Evolutionary conservation across 345 rosid species (phyloP).

Genomic region (Ceriops tagal): DNA sequence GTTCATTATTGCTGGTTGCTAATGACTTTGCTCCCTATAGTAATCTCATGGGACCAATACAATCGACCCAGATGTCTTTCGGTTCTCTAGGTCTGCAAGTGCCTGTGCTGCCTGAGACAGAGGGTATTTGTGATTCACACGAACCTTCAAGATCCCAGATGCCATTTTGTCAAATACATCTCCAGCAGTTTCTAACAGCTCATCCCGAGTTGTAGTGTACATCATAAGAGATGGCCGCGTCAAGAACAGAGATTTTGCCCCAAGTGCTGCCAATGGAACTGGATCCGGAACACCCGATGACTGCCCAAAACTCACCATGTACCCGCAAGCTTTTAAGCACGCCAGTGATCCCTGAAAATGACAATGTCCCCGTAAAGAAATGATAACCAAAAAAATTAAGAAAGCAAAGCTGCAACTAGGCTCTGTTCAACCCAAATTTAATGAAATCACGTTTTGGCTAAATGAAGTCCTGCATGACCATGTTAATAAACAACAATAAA

Average conservation of each 20-base stretch:
- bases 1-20: neutral
- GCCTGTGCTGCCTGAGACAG: slow-evolving; percentile 70
- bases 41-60: slow-evolving; percentile 59
- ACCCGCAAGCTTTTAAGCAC: slow-evolving; percentile 69
- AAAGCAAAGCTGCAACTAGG: too few species aligned
- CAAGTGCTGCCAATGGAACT: slow-evolving; percentile 66
- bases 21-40: neutral
- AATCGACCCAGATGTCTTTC: slow-evolving; percentile 68
- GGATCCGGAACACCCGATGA: slow-evolving; percentile 83
- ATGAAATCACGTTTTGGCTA: neutral
- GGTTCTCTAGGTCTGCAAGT: slow-evolving; percentile 67
- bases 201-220: slow-evolving; percentile 62
- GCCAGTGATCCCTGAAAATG: slow-evolving; percentile 68
- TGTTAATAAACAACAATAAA: too few species aligned
- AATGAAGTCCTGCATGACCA: too few species aligned
- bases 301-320: slow-evolving; percentile 86
- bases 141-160: slow-evolving; percentile 59
- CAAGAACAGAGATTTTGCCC: slow-evolving; percentile 67
- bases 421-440: neutral
- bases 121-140: slow-evolving; percentile 70
- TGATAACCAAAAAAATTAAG: neutral
- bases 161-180: slow-evolving; percentile 61
- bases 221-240: slow-evolving; percentile 77
- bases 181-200: slow-evolving; percentile 67
- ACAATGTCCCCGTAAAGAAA: neutral